phyloP scores from a whole-genome alignment of 139 green algal genomes.

The Chlorella sp. region DNA sequence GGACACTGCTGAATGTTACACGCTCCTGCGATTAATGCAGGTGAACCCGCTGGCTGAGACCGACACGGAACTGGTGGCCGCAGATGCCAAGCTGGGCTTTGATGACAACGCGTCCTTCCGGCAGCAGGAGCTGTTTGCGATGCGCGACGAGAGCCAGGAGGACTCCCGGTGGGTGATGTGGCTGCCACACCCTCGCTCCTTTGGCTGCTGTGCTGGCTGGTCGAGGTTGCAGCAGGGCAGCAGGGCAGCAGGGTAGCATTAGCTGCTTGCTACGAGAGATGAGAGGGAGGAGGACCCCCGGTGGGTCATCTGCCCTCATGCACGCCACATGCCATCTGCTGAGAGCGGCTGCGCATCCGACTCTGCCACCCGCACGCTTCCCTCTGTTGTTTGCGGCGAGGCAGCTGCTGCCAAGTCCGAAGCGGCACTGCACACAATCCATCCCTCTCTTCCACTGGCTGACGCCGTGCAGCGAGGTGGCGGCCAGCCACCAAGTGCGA shows the following conservation, averaged over 20 bases:
- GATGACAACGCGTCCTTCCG: conserved; percentile 98
- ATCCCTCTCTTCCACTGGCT: neutral
- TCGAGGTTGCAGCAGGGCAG: too few relatives aligned
- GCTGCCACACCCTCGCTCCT: too few relatives aligned
- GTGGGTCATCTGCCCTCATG: conserved; percentile 35
- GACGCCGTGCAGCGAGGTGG: neutral
- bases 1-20: too few relatives aligned
- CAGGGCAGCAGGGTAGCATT: too few relatives aligned
- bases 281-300: conserved; percentile 86
- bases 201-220: too few relatives aligned
- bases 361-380: too few relatives aligned
- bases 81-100: conserved; percentile 99
- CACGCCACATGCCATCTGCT: too few relatives aligned
- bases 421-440: neutral
- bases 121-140: conserved; percentile 95
- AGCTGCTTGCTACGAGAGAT: conserved; percentile 92
- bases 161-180: conserved; percentile 37
- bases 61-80: conserved; percentile 87
- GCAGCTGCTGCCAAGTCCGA: neutral
- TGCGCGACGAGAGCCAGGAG: conserved; percentile 73
- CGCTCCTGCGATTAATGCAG: too few relatives aligned
- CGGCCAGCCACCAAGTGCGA: neutral
- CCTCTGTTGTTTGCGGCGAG: neutral
- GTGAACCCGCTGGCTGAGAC: conserved; percentile 97
- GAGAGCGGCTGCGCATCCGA: too few relatives aligned